Base-by-base conservation (phyloP, 805 yeast species). In the Lipomyces japonicus region DNA sequence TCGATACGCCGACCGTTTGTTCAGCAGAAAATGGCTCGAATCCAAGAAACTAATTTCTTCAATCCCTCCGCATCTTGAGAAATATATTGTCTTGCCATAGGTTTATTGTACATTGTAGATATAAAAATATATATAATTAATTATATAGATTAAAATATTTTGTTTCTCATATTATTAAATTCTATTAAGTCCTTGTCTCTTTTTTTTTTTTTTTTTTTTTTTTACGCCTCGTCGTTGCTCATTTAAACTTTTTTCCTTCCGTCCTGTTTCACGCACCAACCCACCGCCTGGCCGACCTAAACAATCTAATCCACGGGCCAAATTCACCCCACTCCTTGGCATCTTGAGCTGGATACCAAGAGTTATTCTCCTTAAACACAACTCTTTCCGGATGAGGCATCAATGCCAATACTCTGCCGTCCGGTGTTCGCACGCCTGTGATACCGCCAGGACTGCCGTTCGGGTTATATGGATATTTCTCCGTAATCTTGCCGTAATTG, bases 321-420 rank as follows among this genome's bases (percentile, higher is more conserved):
- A 83, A 81, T 26, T 82, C 84, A 48, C 81, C 84, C 90, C 95
- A 87, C 48, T 73, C 72, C 31, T 41, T 36, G 46, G 67, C 65
- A 42, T 75, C 75, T 44, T 77, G 80, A 51, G 74, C 71, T 43
- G 97, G 96, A 65, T 87, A 86, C 81, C 87, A 91, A 3, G 97
- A 88, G 72, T 91, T 91, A 48, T 95, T 75, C 69, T 86, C 96
- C 65, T 82, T 74, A 72, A 96, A 79, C 50, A 82, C 76, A 44
- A 86, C 93, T 73, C 98, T 86, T 72, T 93, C 98, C 22, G 98
- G 98, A 68, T 93, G 98, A 41, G 98, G 98, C 98, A 93, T 93
- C 89, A 93, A 80, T 3, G 97, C 97, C 62, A 93, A 74, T 2
- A 93, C 97, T 68, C 98, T 82, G 58, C 97, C 97, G 65, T 86